Percentiles rank a stretch among this genome's conserved stretches.
phyloP scores from a whole-genome alignment of 441 rosid species.

The Aquilaria agallochum region DNA sequence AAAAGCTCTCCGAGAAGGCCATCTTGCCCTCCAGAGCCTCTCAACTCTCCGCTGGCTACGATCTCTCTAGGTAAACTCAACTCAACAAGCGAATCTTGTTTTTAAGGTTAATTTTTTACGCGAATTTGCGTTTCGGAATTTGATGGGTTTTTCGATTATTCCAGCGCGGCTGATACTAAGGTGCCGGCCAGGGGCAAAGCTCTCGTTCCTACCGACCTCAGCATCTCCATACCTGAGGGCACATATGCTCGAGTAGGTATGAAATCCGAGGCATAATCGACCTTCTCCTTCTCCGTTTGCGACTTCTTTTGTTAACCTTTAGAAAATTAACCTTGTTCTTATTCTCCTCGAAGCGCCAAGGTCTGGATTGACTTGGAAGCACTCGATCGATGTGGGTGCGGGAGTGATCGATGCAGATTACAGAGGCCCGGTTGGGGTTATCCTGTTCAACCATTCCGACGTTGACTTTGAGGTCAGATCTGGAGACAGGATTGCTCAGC shows the following conservation, averaged over 20 bases:
- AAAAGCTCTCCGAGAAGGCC: constrained; percentile 76
- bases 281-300: too few species aligned
- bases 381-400: constrained; percentile 58
- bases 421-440: constrained; percentile 52
- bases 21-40: constrained; percentile 73
- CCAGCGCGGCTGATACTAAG: constrained; percentile 49
- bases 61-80: constrained; percentile 59
- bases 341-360: constrained; percentile 34
- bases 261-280: too few species aligned
- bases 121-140: too few species aligned
- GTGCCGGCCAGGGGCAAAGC: constrained; percentile 89
- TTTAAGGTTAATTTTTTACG: too few species aligned
- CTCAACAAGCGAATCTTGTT: background rate
- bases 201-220: constrained; percentile 71
- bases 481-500: constrained; percentile 51
- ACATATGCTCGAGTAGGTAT: constrained; percentile 87
- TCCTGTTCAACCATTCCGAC: constrained; percentile 47
- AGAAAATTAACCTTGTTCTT: background rate
- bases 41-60: constrained; percentile 77
- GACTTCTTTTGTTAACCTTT: too few species aligned
- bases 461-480: constrained; percentile 44
- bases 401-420: constrained; percentile 59
- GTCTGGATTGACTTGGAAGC: constrained; percentile 58
- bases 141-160: background rate
- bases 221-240: constrained; percentile 73